phyloP scores from a whole-genome alignment of 257 asterid genomes.

The Henckelia pumila region DNA sequence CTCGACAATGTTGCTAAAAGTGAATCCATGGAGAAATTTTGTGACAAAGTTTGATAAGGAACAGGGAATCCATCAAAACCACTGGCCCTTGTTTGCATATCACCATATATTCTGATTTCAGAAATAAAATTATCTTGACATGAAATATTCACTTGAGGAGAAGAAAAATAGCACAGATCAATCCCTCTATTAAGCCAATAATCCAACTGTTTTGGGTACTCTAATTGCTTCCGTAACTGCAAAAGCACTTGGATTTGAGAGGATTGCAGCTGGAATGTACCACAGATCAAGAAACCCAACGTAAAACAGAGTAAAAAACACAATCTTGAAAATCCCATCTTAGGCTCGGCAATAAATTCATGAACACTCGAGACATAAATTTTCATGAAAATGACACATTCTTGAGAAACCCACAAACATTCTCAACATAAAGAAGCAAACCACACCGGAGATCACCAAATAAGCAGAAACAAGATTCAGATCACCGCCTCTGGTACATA shows the following conservation, averaged over 20 bases:
- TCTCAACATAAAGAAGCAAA: background rate
- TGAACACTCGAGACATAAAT: background rate
- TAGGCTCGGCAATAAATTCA: constrained; percentile 14
- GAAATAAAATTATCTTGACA: constrained; percentile 45
- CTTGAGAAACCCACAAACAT: constrained; percentile 15
- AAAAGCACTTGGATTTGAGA: constrained; percentile 58
- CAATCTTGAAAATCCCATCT: constrained; percentile 36
- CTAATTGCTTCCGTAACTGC: constrained; percentile 62
- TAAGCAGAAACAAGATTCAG: background rate
- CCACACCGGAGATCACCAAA: background rate
- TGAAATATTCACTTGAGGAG: constrained; percentile 49
- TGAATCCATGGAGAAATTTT: constrained; percentile 63
- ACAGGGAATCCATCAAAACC: constrained; percentile 45
- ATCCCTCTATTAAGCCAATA: constrained; percentile 29
- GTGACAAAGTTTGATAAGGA: constrained; percentile 38
- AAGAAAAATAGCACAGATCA: constrained; percentile 48
- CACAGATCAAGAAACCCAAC: constrained; percentile 42
- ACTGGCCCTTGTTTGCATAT: constrained; percentile 28
- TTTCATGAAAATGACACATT: constrained; percentile 20
- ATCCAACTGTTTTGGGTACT: constrained; percentile 59
- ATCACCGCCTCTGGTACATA: background rate
- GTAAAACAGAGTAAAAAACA: constrained; percentile 26
- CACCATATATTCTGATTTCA: constrained; percentile 48
- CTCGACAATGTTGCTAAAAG: constrained; percentile 59
- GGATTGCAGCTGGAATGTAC: constrained; percentile 46